Evolutionary conservation across 2,329 filamentous ascomycete species (phyloP), one percentile per base, ranked within the genome.

Genomic region (Aspergillus ruber): DNA sequence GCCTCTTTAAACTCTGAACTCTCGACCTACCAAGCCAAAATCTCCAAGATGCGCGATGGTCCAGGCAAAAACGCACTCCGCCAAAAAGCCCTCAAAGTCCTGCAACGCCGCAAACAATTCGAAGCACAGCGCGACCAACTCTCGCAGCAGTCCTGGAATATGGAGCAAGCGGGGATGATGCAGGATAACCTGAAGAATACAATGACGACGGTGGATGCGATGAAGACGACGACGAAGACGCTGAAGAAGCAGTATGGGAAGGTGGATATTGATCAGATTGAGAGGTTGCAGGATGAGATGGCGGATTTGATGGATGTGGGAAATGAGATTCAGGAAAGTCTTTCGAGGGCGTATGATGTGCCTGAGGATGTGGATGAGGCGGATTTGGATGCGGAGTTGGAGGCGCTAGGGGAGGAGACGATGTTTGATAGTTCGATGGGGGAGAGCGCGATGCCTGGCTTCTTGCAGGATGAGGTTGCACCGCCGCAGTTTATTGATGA

Each of bases 141-240:
- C 46, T 87, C 95, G 72, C 81, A 85, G 56, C 93, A 98, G 73
- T 88, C 88, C 18, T 97, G 90, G 90, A 97, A 97, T 74, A 96
- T 98, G 90, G 90, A 97, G 74, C 90, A 96, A 72, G 90, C 91
- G 3, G 86, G 87, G 66, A 94, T 90, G 80, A 96, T 97, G 91
- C 90, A 95, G 74, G 91, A 97, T 73, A 97, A 97, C 65, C 80
- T 98, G 45, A 93, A 94, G 70, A 97, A 97, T 70, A 91, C 93
- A 54, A 96, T 96, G 90, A 94, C 90, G 15, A 96, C 93, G 23
- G 90, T 97, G 40, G 91, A 97, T 67, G 90, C 91, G 9, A 91
- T 98, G 82, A 94, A 96, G 80, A 90, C 86, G 1, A 96, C 91
- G 20, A 95, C 93, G 62, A 95, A 95, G 74, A 85, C 89, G 62